Evolutionary conservation across 208 protist genomes (phyloP).

Genomic region (Acanthamoeba castellanii): DNA sequence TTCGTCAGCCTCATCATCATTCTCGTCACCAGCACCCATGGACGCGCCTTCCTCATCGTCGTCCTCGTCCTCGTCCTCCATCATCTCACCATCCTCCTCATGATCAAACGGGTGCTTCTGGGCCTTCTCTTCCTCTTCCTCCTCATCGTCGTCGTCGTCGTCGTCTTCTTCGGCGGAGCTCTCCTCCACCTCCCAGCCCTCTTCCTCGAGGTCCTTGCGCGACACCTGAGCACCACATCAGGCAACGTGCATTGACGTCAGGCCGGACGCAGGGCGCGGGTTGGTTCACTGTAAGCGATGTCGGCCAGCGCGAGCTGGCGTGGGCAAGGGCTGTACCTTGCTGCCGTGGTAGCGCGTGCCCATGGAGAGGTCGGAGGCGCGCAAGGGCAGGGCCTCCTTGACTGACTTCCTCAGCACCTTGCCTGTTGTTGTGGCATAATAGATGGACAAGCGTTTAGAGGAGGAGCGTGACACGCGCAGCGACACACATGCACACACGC

Average conservation of each 20-base stretch:
- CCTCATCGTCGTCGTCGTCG: background rate
- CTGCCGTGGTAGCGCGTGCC: constrained; percentile 44
- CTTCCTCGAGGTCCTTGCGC: constrained; percentile 52
- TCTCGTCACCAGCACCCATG: background rate
- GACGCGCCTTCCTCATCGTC: background rate
- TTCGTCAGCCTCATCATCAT: constrained; percentile 6
- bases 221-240: background rate
- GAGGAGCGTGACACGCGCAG: too few relatives aligned
- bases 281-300: too few relatives aligned
- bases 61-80: constrained; percentile 14
- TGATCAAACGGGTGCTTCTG: background rate
- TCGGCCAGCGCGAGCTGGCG: too few relatives aligned
- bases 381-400: constrained; percentile 44
- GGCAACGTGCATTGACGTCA: too few relatives aligned
- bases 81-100: background rate
- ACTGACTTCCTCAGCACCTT: background rate
- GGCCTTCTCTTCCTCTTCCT: background rate
- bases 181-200: constrained; percentile 30
- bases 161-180: background rate
- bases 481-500: too few relatives aligned
- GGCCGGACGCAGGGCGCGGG: too few relatives aligned
- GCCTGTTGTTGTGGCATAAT: background rate
- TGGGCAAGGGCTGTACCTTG: background rate
- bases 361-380: constrained; percentile 36
- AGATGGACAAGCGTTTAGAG: background rate